Base-by-base conservation (phyloP, 1,139 yeast genomes). In the Candida tropicalis region DNA sequence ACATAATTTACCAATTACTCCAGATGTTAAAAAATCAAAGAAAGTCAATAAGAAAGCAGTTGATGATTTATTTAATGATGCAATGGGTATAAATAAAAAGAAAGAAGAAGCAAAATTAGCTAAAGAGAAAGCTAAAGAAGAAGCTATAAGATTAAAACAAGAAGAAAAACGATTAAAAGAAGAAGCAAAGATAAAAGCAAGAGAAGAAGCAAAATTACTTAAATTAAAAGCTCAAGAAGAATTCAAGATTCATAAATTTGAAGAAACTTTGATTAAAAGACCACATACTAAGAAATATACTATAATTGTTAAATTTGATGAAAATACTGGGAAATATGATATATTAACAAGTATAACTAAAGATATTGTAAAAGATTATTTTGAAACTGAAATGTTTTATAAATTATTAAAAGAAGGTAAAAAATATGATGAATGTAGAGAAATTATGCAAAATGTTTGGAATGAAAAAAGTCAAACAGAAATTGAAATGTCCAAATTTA, bases 401-500 rank as follows among this genome's bases (percentile, higher is more conserved):
- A 12, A 37, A 9, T 5, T 34, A 2, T 12, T 5, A 9, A 27
- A 31, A 10, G 26, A 31, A 13, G 8, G 9, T 2, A 22, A 11
- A 7, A 27, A 33, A 13, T 11, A 9, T 4, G 12, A 13, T 13
- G 29, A 34, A 17, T 13, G 22, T 13, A 12, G 17, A 7, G 25
- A 16, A 8, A 25, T 18, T 4, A 9, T 35, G 16, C 2, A 5
- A 12, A 2, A 13, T 10, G 20, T 26, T 16, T 70, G 75, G 75
- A 56, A 59, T 11, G 45, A 40, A 4, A 42, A 69, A 57, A 46
- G 54, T 8, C 45, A 48, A 33, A 58, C 54, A 9, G 59, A 60
- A 33, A 63, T 62, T 47, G 61, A 61, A 20, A 43, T 37, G 4
- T 58, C 57, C 34, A 43, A 65, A 11, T 54, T 49, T 23, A 67